Base-by-base conservation (phyloP, 2,329 filamentous ascomycete species). In the Fusarium tjaetaba region DNA sequence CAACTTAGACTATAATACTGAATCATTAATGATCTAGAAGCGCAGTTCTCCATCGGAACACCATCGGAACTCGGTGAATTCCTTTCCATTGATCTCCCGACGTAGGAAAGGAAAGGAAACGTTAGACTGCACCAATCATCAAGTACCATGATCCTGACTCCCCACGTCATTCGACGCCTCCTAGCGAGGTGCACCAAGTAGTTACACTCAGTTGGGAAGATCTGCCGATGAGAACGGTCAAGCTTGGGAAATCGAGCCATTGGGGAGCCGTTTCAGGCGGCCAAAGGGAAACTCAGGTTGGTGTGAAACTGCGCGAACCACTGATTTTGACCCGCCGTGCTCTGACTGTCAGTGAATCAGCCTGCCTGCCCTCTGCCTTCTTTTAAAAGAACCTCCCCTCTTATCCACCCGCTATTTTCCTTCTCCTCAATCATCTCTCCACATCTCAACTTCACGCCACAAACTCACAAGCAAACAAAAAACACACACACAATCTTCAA, bases 321-420 rank as follows among this genome's bases (percentile, higher is more conserved):
- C 51, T 55, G 49, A 61, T 71, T 66, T 13, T 70, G 66, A 66
- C 67, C 67, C 67, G 52, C 67, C 34, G 24, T n/a, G 38, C 52
- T 69, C 56, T 32, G 16, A 34, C 34, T 28, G 64, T 41, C 49
- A 56, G 34, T 64, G 38, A 64, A 41, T 51, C 36, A 28, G 41
- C 38, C 46, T 57, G 65, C 39, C 28, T 26, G 26, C 66, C 65
- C 20, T 30, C 56, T 55, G 26, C 60, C 32, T 26, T 68, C 45
- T 55, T 74, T 72, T 68, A 72, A 73, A 65, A 70, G 66, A 64
- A 46, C 45, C 24, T 68, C 71, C 71, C 68, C 71, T 72, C 49
- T 51, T 41, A 42, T 55, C 57, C 55, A 13, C 55, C 59, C 69
- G 28, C 58, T 61, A 28, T 60, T 66, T 59, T 71, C 34, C 43